Conservation (phyloP, 352 stramenopile genomes). For the Pythium coloratum region DNA sequence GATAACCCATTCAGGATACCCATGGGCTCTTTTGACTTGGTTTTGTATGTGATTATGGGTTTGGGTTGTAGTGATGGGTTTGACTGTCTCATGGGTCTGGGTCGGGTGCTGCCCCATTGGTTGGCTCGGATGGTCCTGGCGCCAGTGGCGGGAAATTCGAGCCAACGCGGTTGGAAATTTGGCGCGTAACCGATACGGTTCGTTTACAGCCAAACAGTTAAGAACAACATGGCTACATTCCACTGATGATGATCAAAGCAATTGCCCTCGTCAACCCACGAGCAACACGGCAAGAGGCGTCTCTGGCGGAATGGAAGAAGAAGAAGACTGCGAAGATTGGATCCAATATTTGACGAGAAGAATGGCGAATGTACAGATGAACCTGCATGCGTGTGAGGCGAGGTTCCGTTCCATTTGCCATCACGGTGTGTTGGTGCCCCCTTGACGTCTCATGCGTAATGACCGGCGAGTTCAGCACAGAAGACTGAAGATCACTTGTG, state of each 20-base stretch:
- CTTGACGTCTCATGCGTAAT: neutral
- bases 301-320: neutral
- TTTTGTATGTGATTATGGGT: neutral
- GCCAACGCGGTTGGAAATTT: neutral
- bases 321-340: neutral
- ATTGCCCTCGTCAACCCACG: neutral
- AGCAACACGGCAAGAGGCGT: neutral
- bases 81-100: constrained; percentile 12
- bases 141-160: constrained; percentile 25
- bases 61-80: neutral
- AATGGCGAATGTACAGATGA: neutral
- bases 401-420: neutral
- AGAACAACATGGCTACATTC: constrained; percentile 29
- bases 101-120: constrained; percentile 8
- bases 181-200: constrained; percentile 6
- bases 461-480: neutral
- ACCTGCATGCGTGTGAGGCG: neutral
- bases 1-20: neutral
- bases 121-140: constrained; percentile 17
- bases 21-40: neutral
- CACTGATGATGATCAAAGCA: no score
- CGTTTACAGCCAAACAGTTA: neutral
- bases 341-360: neutral
- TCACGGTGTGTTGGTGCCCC: neutral
- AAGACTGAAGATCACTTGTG: neutral